Evolutionary conservation across 495 filamentous ascomycete genomes (phyloP), one percentile per base, ranked within the genome.

Genomic region (Talaromyces wortmannii): DNA sequence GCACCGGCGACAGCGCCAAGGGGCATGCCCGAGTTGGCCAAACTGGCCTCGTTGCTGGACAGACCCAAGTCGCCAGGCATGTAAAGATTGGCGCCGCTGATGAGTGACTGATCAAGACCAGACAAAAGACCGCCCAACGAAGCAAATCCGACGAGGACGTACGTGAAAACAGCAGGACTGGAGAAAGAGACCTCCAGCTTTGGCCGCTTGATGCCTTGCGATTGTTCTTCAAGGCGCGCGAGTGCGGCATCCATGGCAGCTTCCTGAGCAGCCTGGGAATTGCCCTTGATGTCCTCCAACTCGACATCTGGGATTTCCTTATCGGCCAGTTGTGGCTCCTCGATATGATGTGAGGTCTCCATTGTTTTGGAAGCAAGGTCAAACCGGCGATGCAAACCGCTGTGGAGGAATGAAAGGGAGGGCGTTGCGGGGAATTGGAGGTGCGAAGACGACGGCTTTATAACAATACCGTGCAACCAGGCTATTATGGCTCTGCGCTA

Each of bases 101-200:
- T 85, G 31, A 83, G 63, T 30, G 76, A 82, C 65, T 84, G 82
- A 60, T 85, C 83, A 8, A 85, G 68, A 61, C 82, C 83, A 10
- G 80, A 83, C 2, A 85, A 74, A 32, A 85, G 56, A 61, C 82
- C 83, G 54, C 81, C 81, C 76, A 84, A 80, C 3, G 78, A 81
- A 30, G 82, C 83, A 59, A 85, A 84, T 31, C 71, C 80, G n/a
- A 83, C 82, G 8, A 85, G 73, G 12, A 85, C 61, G 62, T 73
- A 83, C 33, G 80, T 84, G 59, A 83, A 85, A 45, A 64, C 42
- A 36, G 64, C 67, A 0, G 76, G 76, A 57, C 73, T 74, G 42
- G 64, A 55, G 31, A 70, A 47, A 2, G 57, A 65, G 18, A 72
- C 45, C 17, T 69, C 61, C 29, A 72, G 61, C 43, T 60, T 57